A percentile compares a stretch with the other conserved stretches of the same genome.
These are phyloP conservation scores for Pyricularia pennisetigena DNA, from an alignment of 2,329 filamentous ascomycete genomes.

Conservation along the genomic window DNA sequence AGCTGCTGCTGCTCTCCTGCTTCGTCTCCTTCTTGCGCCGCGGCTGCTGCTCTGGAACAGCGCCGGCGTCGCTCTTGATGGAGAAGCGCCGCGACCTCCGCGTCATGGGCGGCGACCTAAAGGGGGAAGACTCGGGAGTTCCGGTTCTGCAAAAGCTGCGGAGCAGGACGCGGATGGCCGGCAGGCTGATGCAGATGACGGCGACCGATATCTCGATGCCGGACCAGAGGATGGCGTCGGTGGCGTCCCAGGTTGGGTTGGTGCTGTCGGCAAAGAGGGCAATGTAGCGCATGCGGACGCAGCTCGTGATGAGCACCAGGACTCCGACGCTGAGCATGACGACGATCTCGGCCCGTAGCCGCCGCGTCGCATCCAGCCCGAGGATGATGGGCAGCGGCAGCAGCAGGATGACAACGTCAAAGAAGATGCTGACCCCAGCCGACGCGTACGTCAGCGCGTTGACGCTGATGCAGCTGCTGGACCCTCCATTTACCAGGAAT, in stretches of 20 bases:
- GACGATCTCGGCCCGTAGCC: constrained; percentile 17
- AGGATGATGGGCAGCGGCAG: constrained; percentile 23
- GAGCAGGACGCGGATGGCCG: constrained; percentile 24
- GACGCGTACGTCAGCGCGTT: constrained; percentile 19
- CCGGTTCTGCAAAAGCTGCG: constrained; percentile 5
- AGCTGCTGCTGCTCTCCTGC: neutral
- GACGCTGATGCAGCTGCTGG: constrained; percentile 21
- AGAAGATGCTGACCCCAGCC: constrained; percentile 21
- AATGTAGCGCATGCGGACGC: constrained; percentile 24
- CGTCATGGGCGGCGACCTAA: neutral
- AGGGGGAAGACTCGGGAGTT: neutral
- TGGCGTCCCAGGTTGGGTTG: constrained; percentile 31
- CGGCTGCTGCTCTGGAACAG: neutral
- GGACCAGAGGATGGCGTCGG: constrained; percentile 30
- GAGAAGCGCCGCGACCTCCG: neutral
- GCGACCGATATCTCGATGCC: constrained; percentile 30
- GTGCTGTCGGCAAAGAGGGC: constrained; percentile 16
- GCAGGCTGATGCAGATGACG: constrained; percentile 30
- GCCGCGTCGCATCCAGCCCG: constrained; percentile 16
- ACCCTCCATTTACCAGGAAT: constrained; percentile 17
- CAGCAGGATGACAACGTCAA: constrained; percentile 23
- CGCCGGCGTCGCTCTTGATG: neutral
- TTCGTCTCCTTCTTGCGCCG: neutral
- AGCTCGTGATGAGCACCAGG: constrained; percentile 25
- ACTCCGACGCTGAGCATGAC: constrained; percentile 27